Evolutionary conservation across 75 land plant species (phyloP).

Genomic region (Sequoia sempervirens): DNA sequence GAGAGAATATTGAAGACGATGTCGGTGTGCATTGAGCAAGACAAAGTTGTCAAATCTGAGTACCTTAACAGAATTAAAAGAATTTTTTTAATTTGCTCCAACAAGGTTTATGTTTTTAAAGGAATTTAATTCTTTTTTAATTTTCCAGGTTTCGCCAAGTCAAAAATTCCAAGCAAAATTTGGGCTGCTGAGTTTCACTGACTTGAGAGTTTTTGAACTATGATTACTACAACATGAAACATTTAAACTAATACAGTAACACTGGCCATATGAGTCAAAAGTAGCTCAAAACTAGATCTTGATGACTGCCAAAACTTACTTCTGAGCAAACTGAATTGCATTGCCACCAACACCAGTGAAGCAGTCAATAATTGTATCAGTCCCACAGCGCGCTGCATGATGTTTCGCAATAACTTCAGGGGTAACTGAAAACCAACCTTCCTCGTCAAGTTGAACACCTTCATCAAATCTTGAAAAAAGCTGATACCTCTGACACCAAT

Average conservation of each 20-base stretch:
- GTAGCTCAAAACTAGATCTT: neutral
- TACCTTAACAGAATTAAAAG: too few relatives aligned
- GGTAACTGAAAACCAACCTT: conserved; percentile 93
- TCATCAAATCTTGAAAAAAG: conserved; percentile 71
- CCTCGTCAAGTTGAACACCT: conserved; percentile 76
- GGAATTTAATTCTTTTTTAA: too few relatives aligned
- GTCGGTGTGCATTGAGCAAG: too few relatives aligned
- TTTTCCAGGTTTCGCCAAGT: too few relatives aligned
- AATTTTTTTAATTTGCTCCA: too few relatives aligned
- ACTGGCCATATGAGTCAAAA: neutral
- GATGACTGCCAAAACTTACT: conserved; percentile 17
- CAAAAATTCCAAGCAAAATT: too few relatives aligned
- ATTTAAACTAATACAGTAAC: neutral
- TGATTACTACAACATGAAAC: neutral
- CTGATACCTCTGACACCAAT: conserved; percentile 72
- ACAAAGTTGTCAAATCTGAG: too few relatives aligned
- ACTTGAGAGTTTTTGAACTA: too few relatives aligned
- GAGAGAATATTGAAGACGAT: too few relatives aligned
- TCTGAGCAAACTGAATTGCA: conserved; percentile 72
- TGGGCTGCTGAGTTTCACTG: too few relatives aligned
- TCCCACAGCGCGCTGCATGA: conserved; percentile 72
- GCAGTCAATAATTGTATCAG: conserved; percentile 51
- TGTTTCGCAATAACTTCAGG: conserved; percentile 75
- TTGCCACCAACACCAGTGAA: conserved; percentile 94
- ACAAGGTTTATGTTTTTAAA: too few relatives aligned